Base-by-base conservation (phyloP, 257 asterid species). In the Vinca minor region DNA sequence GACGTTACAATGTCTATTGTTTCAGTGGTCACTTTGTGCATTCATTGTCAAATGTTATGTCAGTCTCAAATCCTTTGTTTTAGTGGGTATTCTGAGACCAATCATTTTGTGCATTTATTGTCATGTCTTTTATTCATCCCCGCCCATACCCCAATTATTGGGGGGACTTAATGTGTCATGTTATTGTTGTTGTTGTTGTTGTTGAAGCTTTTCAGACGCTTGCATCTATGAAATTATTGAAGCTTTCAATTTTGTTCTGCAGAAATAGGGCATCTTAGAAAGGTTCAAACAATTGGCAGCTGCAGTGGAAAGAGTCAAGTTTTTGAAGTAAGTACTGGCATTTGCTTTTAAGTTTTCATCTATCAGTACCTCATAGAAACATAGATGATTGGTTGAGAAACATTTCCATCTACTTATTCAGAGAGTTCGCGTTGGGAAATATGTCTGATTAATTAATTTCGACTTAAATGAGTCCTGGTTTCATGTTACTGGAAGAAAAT, bases 261-360 rank as follows among this genome's bases (percentile, higher is more conserved):
- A 63, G 74, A 70, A 44, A 21, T 48, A 2, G 42, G 36, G 60
- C 62, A 23, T 44, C 21, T 32, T 17, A 32, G 69, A 21, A 63
- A 69, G 39, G 48, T 53, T 31, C 62, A 50, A 41, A 39, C 11
- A 39, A 29, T 42, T 29, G 10, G 48, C 47, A 44, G 49, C 38
- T 23, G 18, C 21, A 42, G 57, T 32, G 50, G 34, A 11, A 69
- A 31, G 15, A 50, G 58, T 8, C 34, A 42, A 29, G 41, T n/a
- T 23, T 21, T 42, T 44, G 64, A 69, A 32, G 74, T 69, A 69
- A 63, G 74, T 41, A 39, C 7, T 34, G 5, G n/a, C 20, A n/a
- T 18, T 45, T 11, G 25, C 32, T 18, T 63, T 63, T 15, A 3
- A 18, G 32, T 15, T 8, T 42, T 31, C 9, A 9, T 42, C 2